Conservation (phyloP, 306 rosid genomes). For the Castanea crenata region DNA sequence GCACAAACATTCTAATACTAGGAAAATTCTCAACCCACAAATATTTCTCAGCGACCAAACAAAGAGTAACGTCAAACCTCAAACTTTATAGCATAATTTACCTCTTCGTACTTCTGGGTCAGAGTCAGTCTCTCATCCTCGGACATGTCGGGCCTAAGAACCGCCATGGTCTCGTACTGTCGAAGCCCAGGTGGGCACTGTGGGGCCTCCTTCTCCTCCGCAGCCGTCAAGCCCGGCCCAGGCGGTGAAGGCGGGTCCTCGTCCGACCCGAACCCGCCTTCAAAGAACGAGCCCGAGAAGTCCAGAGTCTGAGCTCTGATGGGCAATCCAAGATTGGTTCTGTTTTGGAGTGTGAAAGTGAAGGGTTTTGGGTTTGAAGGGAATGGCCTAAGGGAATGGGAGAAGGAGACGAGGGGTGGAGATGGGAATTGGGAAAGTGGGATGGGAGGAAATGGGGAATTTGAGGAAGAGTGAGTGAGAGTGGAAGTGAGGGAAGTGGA, state of each 20-base stretch:
- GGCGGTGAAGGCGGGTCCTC: conserved; percentile 50
- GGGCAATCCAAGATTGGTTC: conserved; percentile 15
- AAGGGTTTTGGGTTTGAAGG: conserved; percentile 6
- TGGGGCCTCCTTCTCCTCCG: conserved; percentile 89
- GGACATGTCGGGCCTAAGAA: conserved; percentile 76
- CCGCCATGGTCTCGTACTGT: conserved; percentile 68
- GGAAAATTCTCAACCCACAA: background rate
- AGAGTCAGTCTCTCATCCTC: conserved; percentile 67
- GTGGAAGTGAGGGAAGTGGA: conserved; percentile 43
- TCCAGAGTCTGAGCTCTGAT: conserved; percentile 57
- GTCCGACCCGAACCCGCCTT: conserved; percentile 67
- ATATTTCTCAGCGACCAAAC: conserved; percentile 1
- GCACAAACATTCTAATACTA: too few relatives aligned
- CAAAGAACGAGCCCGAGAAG: conserved; percentile 67
- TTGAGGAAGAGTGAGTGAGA: conserved; percentile 25
- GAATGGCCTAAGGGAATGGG: conserved; percentile 19
- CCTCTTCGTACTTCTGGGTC: conserved; percentile 88
- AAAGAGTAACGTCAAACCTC: background rate
- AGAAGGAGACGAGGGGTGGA: conserved; percentile 22
- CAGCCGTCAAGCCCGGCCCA: conserved; percentile 39
- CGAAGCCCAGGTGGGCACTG: conserved; percentile 76
- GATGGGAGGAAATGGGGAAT: conserved; percentile 16
- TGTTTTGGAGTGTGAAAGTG: conserved; percentile 1
- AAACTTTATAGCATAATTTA: background rate
- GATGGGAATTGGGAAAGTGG: conserved; percentile 17